Percentiles rank a stretch among this genome's conserved stretches.
Conservation (phyloP, 768 basidiomycete genomes). For the Clavaria fumosa region DNA sequence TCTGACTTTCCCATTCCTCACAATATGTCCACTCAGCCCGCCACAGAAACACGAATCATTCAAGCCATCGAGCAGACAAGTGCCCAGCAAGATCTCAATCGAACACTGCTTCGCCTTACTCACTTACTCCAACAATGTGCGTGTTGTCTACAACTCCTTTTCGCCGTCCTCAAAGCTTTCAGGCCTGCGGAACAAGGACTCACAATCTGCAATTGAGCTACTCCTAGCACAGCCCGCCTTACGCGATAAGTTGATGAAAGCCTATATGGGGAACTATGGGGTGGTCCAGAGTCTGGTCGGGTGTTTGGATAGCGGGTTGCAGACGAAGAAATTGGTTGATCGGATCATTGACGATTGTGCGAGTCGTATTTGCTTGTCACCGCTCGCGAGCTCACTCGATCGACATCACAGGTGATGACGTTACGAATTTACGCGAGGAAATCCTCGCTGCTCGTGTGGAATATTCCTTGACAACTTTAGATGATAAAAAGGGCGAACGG, state of each 20-base stretch:
- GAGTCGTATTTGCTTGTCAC: slow-evolving; percentile 11
- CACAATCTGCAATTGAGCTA: slow-evolving; percentile 71
- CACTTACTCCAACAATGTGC: slow-evolving; percentile 68
- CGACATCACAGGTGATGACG: slow-evolving; percentile 60
- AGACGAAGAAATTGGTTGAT: slow-evolving; percentile 83
- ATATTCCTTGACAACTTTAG: slow-evolving; percentile 63
- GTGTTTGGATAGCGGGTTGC: slow-evolving; percentile 76
- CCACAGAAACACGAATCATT: slow-evolving; percentile 42
- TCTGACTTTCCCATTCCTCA: not conserved
- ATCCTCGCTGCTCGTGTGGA: slow-evolving; percentile 70
- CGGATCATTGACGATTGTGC: slow-evolving; percentile 64
- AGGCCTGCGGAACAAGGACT: slow-evolving; percentile 53
- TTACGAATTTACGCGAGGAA: slow-evolving; percentile 82
- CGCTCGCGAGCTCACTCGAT: not conserved
- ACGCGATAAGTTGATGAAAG: slow-evolving; percentile 77
- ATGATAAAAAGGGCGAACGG: slow-evolving; percentile 42
- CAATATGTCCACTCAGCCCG: slow-evolving; percentile 18
- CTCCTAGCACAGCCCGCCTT: slow-evolving; percentile 68
- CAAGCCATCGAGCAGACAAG: slow-evolving; percentile 60
- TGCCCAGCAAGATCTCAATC: slow-evolving; percentile 66
- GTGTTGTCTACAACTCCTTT: slow-evolving; percentile 9
- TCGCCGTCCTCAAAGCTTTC: slow-evolving; percentile 4
- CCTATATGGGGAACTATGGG: slow-evolving; percentile 85
- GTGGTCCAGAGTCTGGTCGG: slow-evolving; percentile 84
- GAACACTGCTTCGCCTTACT: slow-evolving; percentile 61